A percentile compares a stretch with the other conserved stretches of the same genome.
Conservation (phyloP, 306 rosid genomes). For the Begonia loranthoides region DNA sequence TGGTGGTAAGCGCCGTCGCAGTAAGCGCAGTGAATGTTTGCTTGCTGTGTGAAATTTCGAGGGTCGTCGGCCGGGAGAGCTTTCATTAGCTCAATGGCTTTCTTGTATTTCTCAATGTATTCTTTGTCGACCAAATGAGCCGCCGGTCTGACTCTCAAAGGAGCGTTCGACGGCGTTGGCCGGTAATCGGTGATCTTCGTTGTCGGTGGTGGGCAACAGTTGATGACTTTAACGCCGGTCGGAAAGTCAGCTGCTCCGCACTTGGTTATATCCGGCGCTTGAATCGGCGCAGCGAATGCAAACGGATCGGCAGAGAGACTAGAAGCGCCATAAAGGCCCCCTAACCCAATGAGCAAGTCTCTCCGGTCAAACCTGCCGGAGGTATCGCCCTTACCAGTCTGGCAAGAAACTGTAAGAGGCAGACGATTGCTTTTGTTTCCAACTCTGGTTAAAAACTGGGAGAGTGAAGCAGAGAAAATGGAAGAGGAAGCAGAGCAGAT, state of each 20-base stretch:
- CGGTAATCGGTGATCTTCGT: slow-evolving; percentile 30
- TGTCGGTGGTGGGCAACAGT: slow-evolving; percentile 62
- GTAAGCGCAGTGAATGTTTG: slow-evolving; percentile 68
- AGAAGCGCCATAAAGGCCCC: slow-evolving; percentile 43
- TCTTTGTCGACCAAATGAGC: slow-evolving; percentile 39
- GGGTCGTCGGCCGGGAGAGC: slow-evolving; percentile 53
- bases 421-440: no score
- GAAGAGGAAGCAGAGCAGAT: no score
- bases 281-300: slow-evolving; percentile 46
- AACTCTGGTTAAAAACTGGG: no score
- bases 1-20: slow-evolving; percentile 72
- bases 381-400: neutral
- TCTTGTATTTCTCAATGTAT: slow-evolving; percentile 34
- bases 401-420: neutral
- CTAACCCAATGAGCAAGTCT: slow-evolving; percentile 46
- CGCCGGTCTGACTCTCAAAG: slow-evolving; percentile 34
- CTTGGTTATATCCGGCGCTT: slow-evolving; percentile 28
- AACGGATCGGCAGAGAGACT: slow-evolving; percentile 22
- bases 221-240: slow-evolving; percentile 4
- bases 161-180: slow-evolving; percentile 6
- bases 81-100: slow-evolving; percentile 52
- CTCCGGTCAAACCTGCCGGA: slow-evolving; percentile 30
- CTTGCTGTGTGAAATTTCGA: slow-evolving; percentile 57
- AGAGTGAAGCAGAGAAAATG: no score
- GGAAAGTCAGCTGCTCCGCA: slow-evolving; percentile 59